Conservation (phyloP, 768 basidiomycete species). For the Mycena chlorophos region DNA sequence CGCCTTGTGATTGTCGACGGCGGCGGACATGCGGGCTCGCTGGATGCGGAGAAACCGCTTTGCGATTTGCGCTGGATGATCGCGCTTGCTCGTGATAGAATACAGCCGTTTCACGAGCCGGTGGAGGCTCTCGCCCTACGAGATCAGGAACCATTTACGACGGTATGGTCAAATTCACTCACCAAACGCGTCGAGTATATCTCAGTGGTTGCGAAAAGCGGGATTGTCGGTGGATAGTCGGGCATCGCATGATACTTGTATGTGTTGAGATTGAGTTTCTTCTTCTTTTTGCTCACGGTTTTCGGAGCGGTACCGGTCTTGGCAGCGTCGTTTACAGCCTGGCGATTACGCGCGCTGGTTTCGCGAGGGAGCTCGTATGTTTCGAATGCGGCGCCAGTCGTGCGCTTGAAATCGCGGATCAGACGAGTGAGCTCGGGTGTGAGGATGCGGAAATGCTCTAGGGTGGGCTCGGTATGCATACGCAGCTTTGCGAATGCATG, state of each 20-base stretch:
- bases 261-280: not conserved
- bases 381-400: slow-evolving; percentile 1
- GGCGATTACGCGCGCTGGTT: not conserved
- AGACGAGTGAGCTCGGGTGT: slow-evolving; percentile 1
- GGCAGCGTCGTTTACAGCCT: not conserved
- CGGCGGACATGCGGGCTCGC: not conserved
- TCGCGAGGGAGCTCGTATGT: slow-evolving; percentile 26
- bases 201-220: not conserved
- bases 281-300: not conserved
- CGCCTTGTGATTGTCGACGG: not conserved
- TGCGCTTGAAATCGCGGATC: slow-evolving; percentile 14
- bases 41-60: slow-evolving; percentile 10
- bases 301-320: not conserved
- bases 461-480: slow-evolving; percentile 19
- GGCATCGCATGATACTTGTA: slow-evolving; percentile 1
- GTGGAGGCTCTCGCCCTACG: slow-evolving; percentile 41
- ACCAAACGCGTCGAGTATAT: not conserved
- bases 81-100: slow-evolving; percentile 34
- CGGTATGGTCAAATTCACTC: not conserved
- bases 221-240: not conserved
- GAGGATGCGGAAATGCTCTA: slow-evolving; percentile 7
- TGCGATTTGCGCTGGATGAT: slow-evolving; percentile 31
- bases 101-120: slow-evolving; percentile 39
- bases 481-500: slow-evolving; percentile 27
- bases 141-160: not conserved